Evolutionary conservation across 495 filamentous ascomycete genomes (phyloP).

Genomic region (Astrothelium subdiscretum): DNA sequence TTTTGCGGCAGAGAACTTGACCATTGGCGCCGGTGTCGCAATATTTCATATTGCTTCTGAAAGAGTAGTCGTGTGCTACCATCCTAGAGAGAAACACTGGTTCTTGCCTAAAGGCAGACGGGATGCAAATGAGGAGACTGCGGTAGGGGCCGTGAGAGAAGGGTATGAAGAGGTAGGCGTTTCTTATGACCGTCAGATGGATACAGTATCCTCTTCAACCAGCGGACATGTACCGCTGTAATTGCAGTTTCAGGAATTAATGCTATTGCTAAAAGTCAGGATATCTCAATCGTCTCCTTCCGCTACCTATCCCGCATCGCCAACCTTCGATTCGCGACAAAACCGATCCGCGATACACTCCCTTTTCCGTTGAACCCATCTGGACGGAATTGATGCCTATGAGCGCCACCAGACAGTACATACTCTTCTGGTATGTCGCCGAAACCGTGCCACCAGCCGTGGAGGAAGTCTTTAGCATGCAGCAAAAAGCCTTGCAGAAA

Average conservation of each 20-base stretch:
- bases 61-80: constrained; percentile 34
- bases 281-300: constrained; percentile 37
- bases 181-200: background rate
- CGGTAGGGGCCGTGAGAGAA: constrained; percentile 32
- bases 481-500: background rate
- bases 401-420: constrained; percentile 26
- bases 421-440: constrained; percentile 40
- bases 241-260: background rate
- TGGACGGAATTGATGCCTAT: constrained; percentile 33
- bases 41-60: constrained; percentile 36
- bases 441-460: constrained; percentile 36
- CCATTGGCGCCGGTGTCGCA: constrained; percentile 33
- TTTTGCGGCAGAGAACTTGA: constrained; percentile 18
- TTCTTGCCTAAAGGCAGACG: constrained; percentile 38
- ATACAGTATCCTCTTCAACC: background rate
- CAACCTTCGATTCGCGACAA: constrained; percentile 25
- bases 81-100: constrained; percentile 30
- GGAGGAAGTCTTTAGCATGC: constrained; percentile 13
- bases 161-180: constrained; percentile 36
- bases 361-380: constrained; percentile 30
- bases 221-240: too few relatives aligned
- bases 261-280: constrained; percentile 24
- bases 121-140: constrained; percentile 33
- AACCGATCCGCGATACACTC: constrained; percentile 7
- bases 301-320: constrained; percentile 31